phyloP scores from a whole-genome alignment of 2,329 filamentous ascomycete genomes.

The Epichloe gansuensis region DNA sequence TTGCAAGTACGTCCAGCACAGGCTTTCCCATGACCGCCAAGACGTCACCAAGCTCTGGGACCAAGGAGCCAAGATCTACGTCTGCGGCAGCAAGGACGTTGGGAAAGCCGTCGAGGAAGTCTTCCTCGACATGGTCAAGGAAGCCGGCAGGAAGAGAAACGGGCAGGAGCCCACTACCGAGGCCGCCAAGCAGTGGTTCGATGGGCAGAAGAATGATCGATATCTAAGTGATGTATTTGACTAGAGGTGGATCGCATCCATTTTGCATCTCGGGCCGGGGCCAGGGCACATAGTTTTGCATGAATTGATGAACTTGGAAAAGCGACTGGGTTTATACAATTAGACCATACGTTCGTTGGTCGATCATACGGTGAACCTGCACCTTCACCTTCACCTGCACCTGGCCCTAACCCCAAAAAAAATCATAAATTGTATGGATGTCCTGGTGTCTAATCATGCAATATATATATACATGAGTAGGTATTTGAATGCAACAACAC shows the following conservation, averaged over 20 bases:
- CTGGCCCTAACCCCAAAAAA: too few relatives aligned
- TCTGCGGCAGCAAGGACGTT: slow-evolving; percentile 47
- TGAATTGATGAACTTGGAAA: too few relatives aligned
- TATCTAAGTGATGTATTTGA: slow-evolving; percentile 51
- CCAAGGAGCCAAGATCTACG: slow-evolving; percentile 41
- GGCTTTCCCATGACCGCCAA: slow-evolving; percentile 23
- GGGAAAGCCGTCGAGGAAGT: slow-evolving; percentile 33
- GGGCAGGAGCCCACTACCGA: slow-evolving; percentile 23
- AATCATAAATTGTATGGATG: too few relatives aligned
- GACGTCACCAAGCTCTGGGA: slow-evolving; percentile 27
- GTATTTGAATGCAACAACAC: too few relatives aligned
- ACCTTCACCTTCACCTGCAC: too few relatives aligned
- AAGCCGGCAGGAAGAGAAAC: slow-evolving; percentile 12
- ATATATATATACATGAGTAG: too few relatives aligned
- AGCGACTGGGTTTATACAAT: too few relatives aligned
- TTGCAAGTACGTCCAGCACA: slow-evolving; percentile 35
- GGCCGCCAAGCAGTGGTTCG: slow-evolving; percentile 33
- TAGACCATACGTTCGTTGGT: too few relatives aligned
- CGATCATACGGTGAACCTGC: too few relatives aligned
- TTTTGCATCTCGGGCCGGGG: too few relatives aligned
- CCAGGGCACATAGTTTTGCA: too few relatives aligned
- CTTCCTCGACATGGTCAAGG: slow-evolving; percentile 22
- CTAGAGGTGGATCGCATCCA: slow-evolving; percentile 13
- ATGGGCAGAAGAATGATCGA: slow-evolving; percentile 37
- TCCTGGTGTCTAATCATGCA: too few relatives aligned